Percentiles rank a stretch among this genome's conserved stretches.
phyloP scores from a whole-genome alignment of 202 grass and related monocot genomes.

The Zizania palustris region DNA sequence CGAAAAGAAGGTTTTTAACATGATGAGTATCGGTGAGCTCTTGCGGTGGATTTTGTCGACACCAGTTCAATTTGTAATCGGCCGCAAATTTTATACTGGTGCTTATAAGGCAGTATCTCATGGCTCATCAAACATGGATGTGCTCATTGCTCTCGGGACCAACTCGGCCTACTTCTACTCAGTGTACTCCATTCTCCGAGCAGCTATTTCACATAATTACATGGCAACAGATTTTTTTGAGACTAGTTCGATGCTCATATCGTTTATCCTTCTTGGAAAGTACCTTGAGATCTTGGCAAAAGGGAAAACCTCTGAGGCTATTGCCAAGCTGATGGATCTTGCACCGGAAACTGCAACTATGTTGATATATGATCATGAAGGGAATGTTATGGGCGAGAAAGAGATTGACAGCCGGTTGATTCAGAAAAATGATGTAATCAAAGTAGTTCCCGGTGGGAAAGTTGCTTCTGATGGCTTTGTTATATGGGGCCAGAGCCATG shows the following conservation, averaged over 20 bases:
- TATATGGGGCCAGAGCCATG: slow-evolving; percentile 93
- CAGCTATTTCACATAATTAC: slow-evolving; percentile 67
- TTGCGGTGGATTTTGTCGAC: slow-evolving; percentile 86
- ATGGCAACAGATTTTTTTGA: slow-evolving; percentile 94
- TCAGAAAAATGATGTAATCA: slow-evolving; percentile 98
- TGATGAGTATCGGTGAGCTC: slow-evolving; percentile 79
- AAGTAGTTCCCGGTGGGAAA: slow-evolving; percentile 82
- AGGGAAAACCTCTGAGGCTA: slow-evolving; percentile 95
- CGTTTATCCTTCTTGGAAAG: slow-evolving; percentile 95
- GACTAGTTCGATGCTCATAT: slow-evolving; percentile 99
- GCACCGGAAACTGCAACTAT: slow-evolving; percentile 77
- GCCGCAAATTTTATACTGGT: slow-evolving; percentile 79
- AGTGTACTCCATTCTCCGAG: slow-evolving; percentile 74
- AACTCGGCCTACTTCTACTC: slow-evolving; percentile 93
- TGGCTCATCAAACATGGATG: slow-evolving; percentile 90
- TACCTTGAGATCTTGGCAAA: slow-evolving; percentile 98
- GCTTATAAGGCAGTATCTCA: slow-evolving; percentile 75
- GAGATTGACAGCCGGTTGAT: slow-evolving; percentile 89
- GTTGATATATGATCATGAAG: slow-evolving; percentile 58
- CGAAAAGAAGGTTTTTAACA: slow-evolving; percentile 76
- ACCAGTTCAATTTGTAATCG: slow-evolving; percentile 94
- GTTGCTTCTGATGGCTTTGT: slow-evolving; percentile 95
- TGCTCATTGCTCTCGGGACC: slow-evolving; percentile 92
- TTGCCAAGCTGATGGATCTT: slow-evolving; percentile 94
- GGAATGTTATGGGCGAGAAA: slow-evolving; percentile 64